phyloP scores from a whole-genome alignment of 106 monocot species.

The Apostasia shenzhenica region DNA sequence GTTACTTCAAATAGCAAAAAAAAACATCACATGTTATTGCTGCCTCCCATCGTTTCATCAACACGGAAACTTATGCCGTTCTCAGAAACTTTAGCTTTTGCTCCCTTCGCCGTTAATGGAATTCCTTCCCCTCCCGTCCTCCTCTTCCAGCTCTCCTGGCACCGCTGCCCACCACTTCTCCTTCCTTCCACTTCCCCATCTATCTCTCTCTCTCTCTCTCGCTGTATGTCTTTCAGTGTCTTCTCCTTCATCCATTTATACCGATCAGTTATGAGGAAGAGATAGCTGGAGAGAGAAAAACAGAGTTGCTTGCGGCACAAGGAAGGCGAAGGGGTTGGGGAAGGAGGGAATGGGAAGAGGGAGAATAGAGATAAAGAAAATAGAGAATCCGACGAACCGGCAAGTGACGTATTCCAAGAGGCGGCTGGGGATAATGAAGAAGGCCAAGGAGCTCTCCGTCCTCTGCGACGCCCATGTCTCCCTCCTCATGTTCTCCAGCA shows the following conservation, averaged over 20 bases:
- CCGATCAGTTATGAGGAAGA: background rate
- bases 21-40: conserved; percentile 32
- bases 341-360: conserved; percentile 54
- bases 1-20: conserved; percentile 21
- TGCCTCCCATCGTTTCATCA: conserved; percentile 27
- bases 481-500: conserved; percentile 81
- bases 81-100: conserved; percentile 12
- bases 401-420: conserved; percentile 96
- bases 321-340: conserved; percentile 11
- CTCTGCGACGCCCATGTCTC: conserved; percentile 82
- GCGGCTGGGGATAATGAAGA: conserved; percentile 76
- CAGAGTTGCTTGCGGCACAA: background rate
- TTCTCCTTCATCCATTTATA: background rate
- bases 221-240: background rate
- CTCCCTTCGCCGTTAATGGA: conserved; percentile 7
- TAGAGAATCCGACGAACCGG: conserved; percentile 87
- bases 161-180: conserved; percentile 4
- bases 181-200: conserved; percentile 1
- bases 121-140: background rate
- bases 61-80: conserved; percentile 17
- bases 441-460: conserved; percentile 83
- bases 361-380: conserved; percentile 94
- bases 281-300: background rate
- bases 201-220: background rate
- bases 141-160: background rate